Evolutionary conservation across 108 stramenopile genomes (phyloP).

Genomic region (Skeletonema grethae): DNA sequence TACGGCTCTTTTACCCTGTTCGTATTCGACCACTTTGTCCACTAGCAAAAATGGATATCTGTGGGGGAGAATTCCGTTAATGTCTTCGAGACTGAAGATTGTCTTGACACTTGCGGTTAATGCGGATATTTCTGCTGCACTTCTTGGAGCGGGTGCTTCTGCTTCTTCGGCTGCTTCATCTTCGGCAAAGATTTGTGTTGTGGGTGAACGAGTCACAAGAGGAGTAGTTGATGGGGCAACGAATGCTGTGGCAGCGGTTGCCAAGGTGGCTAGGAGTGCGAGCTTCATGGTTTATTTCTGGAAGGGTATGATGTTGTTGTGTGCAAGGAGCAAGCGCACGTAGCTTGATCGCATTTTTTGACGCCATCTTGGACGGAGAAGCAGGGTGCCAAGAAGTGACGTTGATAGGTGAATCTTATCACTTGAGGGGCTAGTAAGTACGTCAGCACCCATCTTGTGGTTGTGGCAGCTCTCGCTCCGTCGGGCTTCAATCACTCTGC

Average conservation of each 20-base stretch:
- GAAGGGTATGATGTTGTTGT: no score
- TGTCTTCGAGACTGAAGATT: constrained; percentile 86
- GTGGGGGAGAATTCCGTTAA: constrained; percentile 92
- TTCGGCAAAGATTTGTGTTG: constrained; percentile 29
- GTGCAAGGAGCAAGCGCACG: no score
- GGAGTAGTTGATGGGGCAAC: constrained; percentile 22
- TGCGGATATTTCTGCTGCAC: constrained; percentile 70
- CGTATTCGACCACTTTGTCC: constrained; percentile 93
- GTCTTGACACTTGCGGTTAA: constrained; percentile 72
- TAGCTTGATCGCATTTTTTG: background rate
- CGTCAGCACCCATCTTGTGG: background rate
- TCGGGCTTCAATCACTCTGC: no score
- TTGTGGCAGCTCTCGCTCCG: background rate
- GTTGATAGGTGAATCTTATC: background rate
- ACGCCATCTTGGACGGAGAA: background rate
- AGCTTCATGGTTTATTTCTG: constrained; percentile 52
- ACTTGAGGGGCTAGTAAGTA: background rate
- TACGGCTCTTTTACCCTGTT: constrained; percentile 90
- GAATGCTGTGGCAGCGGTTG: constrained; percentile 56
- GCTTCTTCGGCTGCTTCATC: constrained; percentile 22
- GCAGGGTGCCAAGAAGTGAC: background rate
- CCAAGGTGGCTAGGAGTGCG: constrained; percentile 38
- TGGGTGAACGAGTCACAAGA: background rate
- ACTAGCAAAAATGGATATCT: constrained; percentile 91
- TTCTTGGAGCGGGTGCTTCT: constrained; percentile 27